Evolutionary conservation across 441 rosid species (phyloP), one percentile per base, ranked within the genome.

Genomic region (Croton laevigatus): DNA sequence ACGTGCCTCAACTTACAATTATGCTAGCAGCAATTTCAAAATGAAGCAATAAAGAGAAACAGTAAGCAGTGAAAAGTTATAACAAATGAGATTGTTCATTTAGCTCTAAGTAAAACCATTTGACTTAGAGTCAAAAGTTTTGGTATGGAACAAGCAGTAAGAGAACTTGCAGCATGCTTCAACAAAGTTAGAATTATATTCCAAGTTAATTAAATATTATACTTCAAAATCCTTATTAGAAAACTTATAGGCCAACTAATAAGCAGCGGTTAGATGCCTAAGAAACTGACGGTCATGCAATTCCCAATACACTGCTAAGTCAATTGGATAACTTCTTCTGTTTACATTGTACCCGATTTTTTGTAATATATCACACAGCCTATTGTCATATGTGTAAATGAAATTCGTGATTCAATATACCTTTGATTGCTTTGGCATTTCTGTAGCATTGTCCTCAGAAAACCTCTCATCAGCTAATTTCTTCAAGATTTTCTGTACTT

Each of bases 401-500:
- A 17, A 14, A 36, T 70, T 58, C 23, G 12, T 23, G 37, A 40
- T 57, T 68, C 52, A 6, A 38, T 44, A 22, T 76, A 94, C 97
- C 89, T 81, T 82, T 22, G 62, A 68, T 69, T 80, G 86, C 69
- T 63, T 75, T 3, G 86, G 54, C 27, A 72, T 40, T 62, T 42
- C 79, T 71, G 72, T n/a, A 48, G 70, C 67, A 69, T 65, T 75
- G 46, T 80, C 84, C 72, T 74, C 88, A 27, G 86, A 80, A 78
- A 90, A 90, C 73, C 85, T 90, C 62, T 77, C 73, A 78, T 94
- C 94, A 46, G 88, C 90, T 72, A 79, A 68, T 59, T 79, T 81
- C 84, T 88, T 94, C 64, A 94, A 80, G 73, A 71, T 38, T 65
- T 84, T 85, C 88, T 86, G 93, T 42, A 94, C 86, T 69, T 86